Evolutionary conservation across 2,329 filamentous ascomycete genomes (phyloP), one percentile per base, ranked within the genome.

Genomic region (Aspergillus latus): DNA sequence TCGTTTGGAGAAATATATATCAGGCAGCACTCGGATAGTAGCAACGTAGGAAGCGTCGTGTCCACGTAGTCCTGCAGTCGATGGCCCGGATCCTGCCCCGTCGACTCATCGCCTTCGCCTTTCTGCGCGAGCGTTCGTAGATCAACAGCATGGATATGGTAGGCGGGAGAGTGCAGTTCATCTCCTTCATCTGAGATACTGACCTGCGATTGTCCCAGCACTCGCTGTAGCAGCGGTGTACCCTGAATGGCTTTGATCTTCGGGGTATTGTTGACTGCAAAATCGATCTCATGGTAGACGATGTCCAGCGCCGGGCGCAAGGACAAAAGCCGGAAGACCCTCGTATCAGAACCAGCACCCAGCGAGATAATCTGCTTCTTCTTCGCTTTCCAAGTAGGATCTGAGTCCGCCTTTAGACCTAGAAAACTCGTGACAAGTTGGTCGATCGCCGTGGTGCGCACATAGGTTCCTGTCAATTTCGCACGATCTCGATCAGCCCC

Each of bases 1-100:
- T 86, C 82, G 0, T 80, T 66, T 0, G 86, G 81, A 7, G 87
- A 81, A 1, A 99, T 82, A 68, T 99, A 99, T 71, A 94, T 90
- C 32, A 99, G 82, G 70, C 94, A 99, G 80, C 94, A 97, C 74
- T 99, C 94, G 0, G 93, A 97, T 5, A 99, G 81, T 26, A 99
- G 75, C 7, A 99, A 76, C 0, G 94, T 99, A 0, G 94, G 91
- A 0, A 90, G 65, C 26, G 69, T 84, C 66, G 63, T 74, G 68
- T 76, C 83, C 64, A 77, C 85, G 62, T 42, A 16, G 15, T 80
- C 80, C 16, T 67, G 64, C 4, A 84, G 68, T 13, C 49, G 49
- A 57, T 30, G 28, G 37, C 58, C 39, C 40, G 49, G 36, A 4
- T 58, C 57, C 46, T 28, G 61, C 65, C 58, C 63, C 50, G 55